Percentiles rank a stretch among this genome's conserved stretches.
phyloP scores from a whole-genome alignment of 768 basidiomycete species.

The Lentinula raphanica region DNA sequence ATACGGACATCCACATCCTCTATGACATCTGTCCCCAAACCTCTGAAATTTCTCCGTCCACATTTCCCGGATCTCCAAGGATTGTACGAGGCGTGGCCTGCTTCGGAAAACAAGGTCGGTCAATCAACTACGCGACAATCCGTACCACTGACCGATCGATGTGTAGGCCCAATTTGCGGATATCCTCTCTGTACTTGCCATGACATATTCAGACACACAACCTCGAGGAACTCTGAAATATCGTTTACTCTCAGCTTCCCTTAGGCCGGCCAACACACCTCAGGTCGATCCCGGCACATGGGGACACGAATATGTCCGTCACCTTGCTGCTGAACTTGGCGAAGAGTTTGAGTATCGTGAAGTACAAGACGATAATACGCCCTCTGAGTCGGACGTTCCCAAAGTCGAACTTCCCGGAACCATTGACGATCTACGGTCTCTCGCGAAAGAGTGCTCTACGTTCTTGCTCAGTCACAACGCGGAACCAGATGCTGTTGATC shows the following conservation, averaged over 20 bases:
- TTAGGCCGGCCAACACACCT: constrained; percentile 58
- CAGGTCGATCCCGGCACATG: constrained; percentile 90
- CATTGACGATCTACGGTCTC: constrained; percentile 65
- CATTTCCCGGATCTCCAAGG: constrained; percentile 84
- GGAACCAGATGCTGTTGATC: constrained; percentile 96
- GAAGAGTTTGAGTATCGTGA: constrained; percentile 83
- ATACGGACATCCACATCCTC: constrained; percentile 96
- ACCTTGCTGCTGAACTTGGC: constrained; percentile 92
- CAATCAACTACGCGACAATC: not conserved
- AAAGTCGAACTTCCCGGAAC: constrained; percentile 43
- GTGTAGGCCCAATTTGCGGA: constrained; percentile 88
- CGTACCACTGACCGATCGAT: not conserved
- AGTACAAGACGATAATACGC: constrained; percentile 34
- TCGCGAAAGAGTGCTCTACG: constrained; percentile 79
- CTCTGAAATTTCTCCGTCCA: constrained; percentile 94
- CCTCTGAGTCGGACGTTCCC: constrained; percentile 22
- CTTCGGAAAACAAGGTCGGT: constrained; percentile 72
- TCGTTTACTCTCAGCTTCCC: constrained; percentile 74
- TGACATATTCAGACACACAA: constrained; percentile 99
- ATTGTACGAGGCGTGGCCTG: constrained; percentile 76
- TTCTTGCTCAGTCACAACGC: constrained; percentile 94
- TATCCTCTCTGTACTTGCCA: constrained; percentile 95
- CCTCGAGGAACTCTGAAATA: constrained; percentile 94
- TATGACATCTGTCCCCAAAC: constrained; percentile 99
- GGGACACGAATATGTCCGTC: constrained; percentile 99